Percentiles rank a stretch among this genome's conserved stretches.
These are phyloP conservation scores for Termitomyces sp. DNA, from an alignment of 768 basidiomycete genomes.

Conservation along the genomic window DNA sequence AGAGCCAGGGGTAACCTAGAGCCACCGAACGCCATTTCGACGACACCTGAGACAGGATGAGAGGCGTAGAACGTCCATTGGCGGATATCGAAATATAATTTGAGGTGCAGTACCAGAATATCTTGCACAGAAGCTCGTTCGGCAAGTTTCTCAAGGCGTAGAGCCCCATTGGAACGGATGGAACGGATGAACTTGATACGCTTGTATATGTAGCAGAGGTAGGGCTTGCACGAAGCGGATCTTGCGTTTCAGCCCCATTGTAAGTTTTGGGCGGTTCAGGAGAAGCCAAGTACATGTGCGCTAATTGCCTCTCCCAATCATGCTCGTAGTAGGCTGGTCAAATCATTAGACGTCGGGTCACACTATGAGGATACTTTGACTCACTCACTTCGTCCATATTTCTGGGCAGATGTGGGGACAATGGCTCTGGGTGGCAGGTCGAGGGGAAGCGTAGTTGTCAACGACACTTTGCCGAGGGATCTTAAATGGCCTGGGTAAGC, in stretches of 20 bases:
- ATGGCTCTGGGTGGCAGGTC: not conserved
- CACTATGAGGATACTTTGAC: not conserved
- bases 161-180: not conserved
- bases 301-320: conserved; percentile 4
- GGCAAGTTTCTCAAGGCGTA: not conserved
- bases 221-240: not conserved
- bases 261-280: not conserved
- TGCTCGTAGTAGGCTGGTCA: not conserved
- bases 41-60: conserved; percentile 3
- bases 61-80: not conserved
- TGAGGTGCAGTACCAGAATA: conserved; percentile 1
- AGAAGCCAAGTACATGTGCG: not conserved
- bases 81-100: not conserved
- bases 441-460: not conserved
- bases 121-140: conserved; percentile 7
- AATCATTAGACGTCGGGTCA: not conserved
- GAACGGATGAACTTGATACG: not conserved
- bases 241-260: not conserved
- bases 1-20: conserved; percentile 1
- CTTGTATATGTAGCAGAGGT: not conserved
- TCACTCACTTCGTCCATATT: conserved; percentile 8
- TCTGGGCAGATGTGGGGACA: too few species aligned
- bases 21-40: conserved; percentile 6
- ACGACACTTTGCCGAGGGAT: not conserved
- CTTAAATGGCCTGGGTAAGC: not conserved